Percentiles rank a stretch among this genome's conserved stretches.
phyloP scores from a whole-genome alignment of 148 eudicot genomes.

The Arctostaphylos glauca region DNA sequence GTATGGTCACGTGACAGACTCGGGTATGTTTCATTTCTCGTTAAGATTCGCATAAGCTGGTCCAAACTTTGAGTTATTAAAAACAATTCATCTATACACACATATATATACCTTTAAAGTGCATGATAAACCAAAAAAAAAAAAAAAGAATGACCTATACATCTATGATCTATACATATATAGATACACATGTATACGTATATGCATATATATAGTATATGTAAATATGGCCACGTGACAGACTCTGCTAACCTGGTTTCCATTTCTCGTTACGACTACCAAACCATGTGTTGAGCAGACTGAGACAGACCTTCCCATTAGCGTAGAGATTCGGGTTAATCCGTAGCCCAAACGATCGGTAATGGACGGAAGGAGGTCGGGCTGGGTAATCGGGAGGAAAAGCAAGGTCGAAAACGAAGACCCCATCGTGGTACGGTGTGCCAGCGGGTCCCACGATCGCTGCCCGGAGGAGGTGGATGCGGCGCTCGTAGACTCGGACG shows the following conservation, averaged over 20 bases:
- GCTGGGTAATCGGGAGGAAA: constrained; percentile 65
- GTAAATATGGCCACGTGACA: too few species aligned
- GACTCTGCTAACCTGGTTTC: constrained; percentile 25
- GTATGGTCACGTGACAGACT: too few species aligned
- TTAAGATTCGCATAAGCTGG: too few species aligned
- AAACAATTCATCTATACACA: too few species aligned
- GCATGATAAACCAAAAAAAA: too few species aligned
- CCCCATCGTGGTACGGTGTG: constrained; percentile 80
- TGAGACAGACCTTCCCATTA: constrained; percentile 58
- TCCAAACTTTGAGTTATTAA: too few species aligned
- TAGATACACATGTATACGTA: too few species aligned
- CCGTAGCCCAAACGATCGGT: constrained; percentile 53
- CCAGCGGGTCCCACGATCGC: constrained; percentile 74
- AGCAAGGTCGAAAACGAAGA: constrained; percentile 67
- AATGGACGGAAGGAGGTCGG: constrained; percentile 52
- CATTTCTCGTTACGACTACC: constrained; percentile 49
- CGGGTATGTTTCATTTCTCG: too few species aligned
- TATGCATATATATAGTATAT: too few species aligned
- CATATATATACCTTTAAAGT: too few species aligned
- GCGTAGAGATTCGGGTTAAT: constrained; percentile 73
- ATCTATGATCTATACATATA: too few species aligned
- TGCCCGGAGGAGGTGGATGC: constrained; percentile 68
- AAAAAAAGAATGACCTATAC: too few species aligned
- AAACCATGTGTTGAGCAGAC: constrained; percentile 73
- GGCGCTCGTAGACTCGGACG: constrained; percentile 62